Evolutionary conservation across 2,329 filamentous ascomycete species (phyloP).

Genomic region (Pseudofabraea citricarpa): DNA sequence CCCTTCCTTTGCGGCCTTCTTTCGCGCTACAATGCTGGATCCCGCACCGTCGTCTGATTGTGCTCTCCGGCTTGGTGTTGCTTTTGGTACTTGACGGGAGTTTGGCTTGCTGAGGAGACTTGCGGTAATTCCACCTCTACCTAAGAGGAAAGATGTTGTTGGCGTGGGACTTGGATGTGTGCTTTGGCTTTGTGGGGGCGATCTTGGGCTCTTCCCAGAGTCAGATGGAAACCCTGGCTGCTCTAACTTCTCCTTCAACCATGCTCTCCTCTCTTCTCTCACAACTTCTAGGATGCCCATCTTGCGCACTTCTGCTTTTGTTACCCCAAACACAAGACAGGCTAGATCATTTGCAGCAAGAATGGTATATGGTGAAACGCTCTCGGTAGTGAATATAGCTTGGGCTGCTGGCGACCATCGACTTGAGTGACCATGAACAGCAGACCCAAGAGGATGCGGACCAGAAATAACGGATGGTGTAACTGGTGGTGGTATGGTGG

Average conservation of each 20-base stretch:
- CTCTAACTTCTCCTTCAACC: slow-evolving; percentile 82
- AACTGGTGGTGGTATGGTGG: slow-evolving; percentile 30
- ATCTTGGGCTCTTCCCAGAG: slow-evolving; percentile 12
- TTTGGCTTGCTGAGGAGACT: slow-evolving; percentile 73
- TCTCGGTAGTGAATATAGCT: slow-evolving; percentile 96
- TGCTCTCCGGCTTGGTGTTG: slow-evolving; percentile 42
- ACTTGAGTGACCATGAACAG: slow-evolving; percentile 82
- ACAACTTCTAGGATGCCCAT: slow-evolving; percentile 95
- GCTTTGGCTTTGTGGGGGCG: slow-evolving; percentile 15
- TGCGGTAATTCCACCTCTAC: slow-evolving; percentile 72
- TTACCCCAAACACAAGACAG: slow-evolving; percentile 97
- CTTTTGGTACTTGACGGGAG: slow-evolving; percentile 46
- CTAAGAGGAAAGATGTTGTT: slow-evolving; percentile 58
- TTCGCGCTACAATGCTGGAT: slow-evolving; percentile 35
- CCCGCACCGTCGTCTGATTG: slow-evolving; percentile 59
- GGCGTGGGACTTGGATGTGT: slow-evolving; percentile 26
- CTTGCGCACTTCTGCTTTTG: slow-evolving; percentile 89
- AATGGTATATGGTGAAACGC: slow-evolving; percentile 88
- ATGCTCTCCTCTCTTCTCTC: slow-evolving; percentile 79
- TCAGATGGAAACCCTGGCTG: slow-evolving; percentile 49
- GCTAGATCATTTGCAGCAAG: slow-evolving; percentile 93
- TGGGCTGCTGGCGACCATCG: slow-evolving; percentile 89
- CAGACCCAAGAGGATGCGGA: slow-evolving; percentile 40
- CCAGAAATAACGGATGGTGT: slow-evolving; percentile 24
- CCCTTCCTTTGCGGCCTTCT: slow-evolving; percentile 43